These are phyloP conservation scores for Hyphopichia buzzinii DNA, from an alignment of 1,139 yeast species.

Conservation along the genomic window DNA sequence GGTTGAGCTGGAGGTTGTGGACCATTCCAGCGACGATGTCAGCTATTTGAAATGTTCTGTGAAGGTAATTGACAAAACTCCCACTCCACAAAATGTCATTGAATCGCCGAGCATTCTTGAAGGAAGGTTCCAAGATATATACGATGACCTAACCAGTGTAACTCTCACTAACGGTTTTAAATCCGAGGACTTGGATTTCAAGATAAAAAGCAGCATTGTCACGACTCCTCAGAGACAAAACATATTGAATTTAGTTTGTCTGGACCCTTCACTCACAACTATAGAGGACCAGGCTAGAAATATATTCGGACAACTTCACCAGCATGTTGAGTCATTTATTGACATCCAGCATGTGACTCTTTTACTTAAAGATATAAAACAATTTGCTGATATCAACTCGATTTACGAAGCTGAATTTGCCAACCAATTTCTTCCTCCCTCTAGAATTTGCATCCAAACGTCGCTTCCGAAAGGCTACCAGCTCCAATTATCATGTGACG, in stretches of 20 bases:
- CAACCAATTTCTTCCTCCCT: constrained; percentile 69
- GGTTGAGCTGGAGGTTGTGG: constrained; percentile 37
- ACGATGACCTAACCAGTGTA: constrained; percentile 4
- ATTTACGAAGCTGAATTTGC: constrained; percentile 57
- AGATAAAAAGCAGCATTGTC: not conserved
- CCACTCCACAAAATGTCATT: constrained; percentile 23
- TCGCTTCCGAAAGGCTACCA: constrained; percentile 31
- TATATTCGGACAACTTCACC: constrained; percentile 44
- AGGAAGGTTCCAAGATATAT: constrained; percentile 39
- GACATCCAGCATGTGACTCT: constrained; percentile 58
- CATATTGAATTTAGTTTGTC: constrained; percentile 50
- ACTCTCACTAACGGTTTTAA: not conserved
- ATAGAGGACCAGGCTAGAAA: constrained; percentile 46
- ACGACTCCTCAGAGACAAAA: constrained; percentile 33
- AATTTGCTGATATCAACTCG: constrained; percentile 59
- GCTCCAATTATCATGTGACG: constrained; percentile 61
- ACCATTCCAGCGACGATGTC: constrained; percentile 59
- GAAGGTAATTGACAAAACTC: constrained; percentile 34
- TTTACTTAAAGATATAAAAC: constrained; percentile 59
- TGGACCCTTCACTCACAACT: constrained; percentile 9
- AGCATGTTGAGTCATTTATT: constrained; percentile 28
- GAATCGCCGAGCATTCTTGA: constrained; percentile 47
- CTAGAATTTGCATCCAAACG: constrained; percentile 81
- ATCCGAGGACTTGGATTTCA: not conserved
- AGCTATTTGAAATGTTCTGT: constrained; percentile 53